phyloP scores from a whole-genome alignment of 345 rosid species.

The Acer negundo region DNA sequence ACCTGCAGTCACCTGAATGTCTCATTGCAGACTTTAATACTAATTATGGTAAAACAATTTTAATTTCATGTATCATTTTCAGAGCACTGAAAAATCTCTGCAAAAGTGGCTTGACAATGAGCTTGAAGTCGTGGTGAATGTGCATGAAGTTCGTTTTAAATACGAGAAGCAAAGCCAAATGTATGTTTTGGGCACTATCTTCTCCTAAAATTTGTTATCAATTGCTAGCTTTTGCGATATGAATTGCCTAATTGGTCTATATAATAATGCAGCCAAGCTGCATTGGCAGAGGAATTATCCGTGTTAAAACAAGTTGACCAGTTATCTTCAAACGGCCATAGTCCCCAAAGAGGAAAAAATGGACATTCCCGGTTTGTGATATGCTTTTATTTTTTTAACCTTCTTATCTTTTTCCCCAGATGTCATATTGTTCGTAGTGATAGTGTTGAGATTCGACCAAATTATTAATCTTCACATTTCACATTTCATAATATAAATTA shows the following conservation, averaged over 20 bases:
- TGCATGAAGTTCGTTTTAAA: slow-evolving; percentile 71
- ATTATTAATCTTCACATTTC: background rate
- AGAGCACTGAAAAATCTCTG: slow-evolving; percentile 63
- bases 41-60: slow-evolving; percentile 7
- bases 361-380: slow-evolving; percentile 54
- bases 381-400: background rate
- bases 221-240: slow-evolving; percentile 12
- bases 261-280: slow-evolving; percentile 45
- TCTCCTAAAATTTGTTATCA: slow-evolving; percentile 9
- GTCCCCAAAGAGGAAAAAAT: slow-evolving; percentile 52
- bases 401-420: background rate
- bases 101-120: slow-evolving; percentile 79
- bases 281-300: slow-evolving; percentile 66
- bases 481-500: background rate
- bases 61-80: slow-evolving; percentile 18
- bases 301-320: slow-evolving; percentile 56
- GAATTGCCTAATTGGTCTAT: slow-evolving; percentile 14
- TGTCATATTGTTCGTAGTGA: background rate
- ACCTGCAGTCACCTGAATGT: slow-evolving; percentile 9
- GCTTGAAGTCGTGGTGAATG: slow-evolving; percentile 73
- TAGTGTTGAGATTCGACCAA: background rate
- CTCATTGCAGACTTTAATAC: background rate
- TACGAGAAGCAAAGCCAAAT: slow-evolving; percentile 76
- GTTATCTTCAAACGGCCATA: slow-evolving; percentile 45
- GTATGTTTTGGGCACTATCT: slow-evolving; percentile 44